These are phyloP conservation scores for Ogataea zsoltii DNA, from an alignment of 805 yeast genomes.

Conservation along the genomic window DNA sequence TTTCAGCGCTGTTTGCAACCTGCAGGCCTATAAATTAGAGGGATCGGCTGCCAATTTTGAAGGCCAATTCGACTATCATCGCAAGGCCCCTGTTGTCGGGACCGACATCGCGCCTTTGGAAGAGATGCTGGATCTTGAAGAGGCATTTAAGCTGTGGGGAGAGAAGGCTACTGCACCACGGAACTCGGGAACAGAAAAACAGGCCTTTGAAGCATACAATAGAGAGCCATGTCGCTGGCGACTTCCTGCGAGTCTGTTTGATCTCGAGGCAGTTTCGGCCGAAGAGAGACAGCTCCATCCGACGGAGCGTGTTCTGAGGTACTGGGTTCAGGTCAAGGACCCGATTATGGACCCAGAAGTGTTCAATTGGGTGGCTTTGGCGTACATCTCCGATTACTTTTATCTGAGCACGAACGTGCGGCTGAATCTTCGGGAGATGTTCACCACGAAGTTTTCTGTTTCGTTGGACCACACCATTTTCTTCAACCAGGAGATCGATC, in stretches of 20 bases:
- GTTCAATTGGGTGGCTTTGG: constrained; percentile 56
- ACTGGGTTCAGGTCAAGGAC: constrained; percentile 34
- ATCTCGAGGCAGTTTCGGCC: constrained; percentile 23
- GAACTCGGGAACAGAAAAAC: constrained; percentile 23
- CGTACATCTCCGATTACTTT: constrained; percentile 59
- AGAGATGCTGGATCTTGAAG: constrained; percentile 30
- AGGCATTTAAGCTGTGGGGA: constrained; percentile 32
- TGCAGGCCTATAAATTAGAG: constrained; percentile 35
- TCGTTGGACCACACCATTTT: constrained; percentile 68
- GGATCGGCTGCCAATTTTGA: constrained; percentile 35
- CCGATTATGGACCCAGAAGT: constrained; percentile 26
- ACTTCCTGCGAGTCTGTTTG: constrained; percentile 35
- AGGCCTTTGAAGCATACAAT: constrained; percentile 28
- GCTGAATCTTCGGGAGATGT: constrained; percentile 46
- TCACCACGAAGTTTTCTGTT: constrained; percentile 51
- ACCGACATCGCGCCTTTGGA: constrained; percentile 30
- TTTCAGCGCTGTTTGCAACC: constrained; percentile 52
- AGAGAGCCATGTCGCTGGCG: constrained; percentile 38
- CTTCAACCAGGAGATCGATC: constrained; percentile 56
- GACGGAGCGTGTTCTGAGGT: constrained; percentile 31
- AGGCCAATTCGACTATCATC: constrained; percentile 33
- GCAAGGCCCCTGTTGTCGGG: constrained; percentile 31
- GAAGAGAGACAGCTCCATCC: constrained; percentile 19
- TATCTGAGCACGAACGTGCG: constrained; percentile 54
- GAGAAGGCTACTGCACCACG: constrained; percentile 21